These are phyloP conservation scores for Kodamaea kaohsiungensis DNA, from an alignment of 805 yeast genomes.

Conservation along the genomic window DNA sequence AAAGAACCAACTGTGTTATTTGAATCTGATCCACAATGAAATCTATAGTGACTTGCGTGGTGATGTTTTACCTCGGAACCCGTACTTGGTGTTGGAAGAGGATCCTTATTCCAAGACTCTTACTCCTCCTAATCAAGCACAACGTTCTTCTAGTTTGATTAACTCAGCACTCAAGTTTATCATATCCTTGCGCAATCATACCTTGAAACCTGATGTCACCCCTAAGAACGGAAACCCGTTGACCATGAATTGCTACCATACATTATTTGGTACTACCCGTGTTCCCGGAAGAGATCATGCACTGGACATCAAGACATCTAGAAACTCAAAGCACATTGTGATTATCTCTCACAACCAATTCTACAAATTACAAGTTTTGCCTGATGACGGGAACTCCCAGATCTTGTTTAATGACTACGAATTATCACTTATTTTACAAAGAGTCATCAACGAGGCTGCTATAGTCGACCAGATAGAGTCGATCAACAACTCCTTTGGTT, in stretches of 20 bases:
- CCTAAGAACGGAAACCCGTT: slow-evolving; percentile 52
- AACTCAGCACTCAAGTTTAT: slow-evolving; percentile 69
- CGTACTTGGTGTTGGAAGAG: slow-evolving; percentile 70
- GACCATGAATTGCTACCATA: slow-evolving; percentile 68
- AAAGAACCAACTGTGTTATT: slow-evolving; percentile 44
- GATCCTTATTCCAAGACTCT: slow-evolving; percentile 61
- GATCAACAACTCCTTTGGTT: slow-evolving; percentile 50
- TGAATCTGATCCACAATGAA: slow-evolving; percentile 53
- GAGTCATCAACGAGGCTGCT: slow-evolving; percentile 41
- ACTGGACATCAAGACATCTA: slow-evolving; percentile 4
- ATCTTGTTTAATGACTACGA: slow-evolving; percentile 58
- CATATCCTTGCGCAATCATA: slow-evolving; percentile 53
- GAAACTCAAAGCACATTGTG: slow-evolving; percentile 50
- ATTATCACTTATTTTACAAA: slow-evolving; percentile 43
- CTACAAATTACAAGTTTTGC: slow-evolving; percentile 50
- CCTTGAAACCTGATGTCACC: slow-evolving; percentile 58
- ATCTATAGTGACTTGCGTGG: slow-evolving; percentile 65
- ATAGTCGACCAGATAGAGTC: slow-evolving; percentile 36
- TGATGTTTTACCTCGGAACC: slow-evolving; percentile 73
- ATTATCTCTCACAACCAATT: slow-evolving; percentile 52
- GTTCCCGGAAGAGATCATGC: slow-evolving; percentile 33
- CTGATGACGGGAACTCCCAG: slow-evolving; percentile 32
- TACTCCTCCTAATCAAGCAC: slow-evolving; percentile 65
- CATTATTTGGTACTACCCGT: slow-evolving; percentile 70
- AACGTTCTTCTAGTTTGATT: slow-evolving; percentile 65